These are phyloP conservation scores for Melocanna baccifera DNA, from an alignment of 176 grass and related monocot species.

Conservation along the genomic window DNA sequence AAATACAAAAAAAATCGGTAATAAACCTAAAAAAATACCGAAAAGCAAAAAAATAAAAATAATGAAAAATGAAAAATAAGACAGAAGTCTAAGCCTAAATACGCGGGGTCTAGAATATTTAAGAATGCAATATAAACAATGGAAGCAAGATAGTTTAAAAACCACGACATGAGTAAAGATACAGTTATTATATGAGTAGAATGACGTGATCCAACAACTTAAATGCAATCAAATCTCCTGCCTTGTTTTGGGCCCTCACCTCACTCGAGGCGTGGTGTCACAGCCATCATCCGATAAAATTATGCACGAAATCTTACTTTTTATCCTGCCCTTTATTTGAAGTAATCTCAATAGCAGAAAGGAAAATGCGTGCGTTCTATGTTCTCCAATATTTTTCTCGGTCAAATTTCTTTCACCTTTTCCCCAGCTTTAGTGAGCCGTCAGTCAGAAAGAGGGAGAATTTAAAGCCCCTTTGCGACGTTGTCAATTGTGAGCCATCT, in stretches of 20 bases:
- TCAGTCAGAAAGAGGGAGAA: conserved; percentile 46
- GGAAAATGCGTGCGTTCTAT: neutral
- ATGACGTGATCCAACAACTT: conserved; percentile 13
- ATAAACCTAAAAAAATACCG: too few species aligned
- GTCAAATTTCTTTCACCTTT: conserved; percentile 32
- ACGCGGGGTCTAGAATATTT: too few species aligned
- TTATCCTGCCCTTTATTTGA: conserved; percentile 21
- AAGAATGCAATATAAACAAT: too few species aligned
- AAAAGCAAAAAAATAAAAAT: too few species aligned
- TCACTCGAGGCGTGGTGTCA: neutral
- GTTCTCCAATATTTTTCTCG: neutral
- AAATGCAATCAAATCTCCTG: conserved; percentile 12
- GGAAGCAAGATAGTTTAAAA: neutral
- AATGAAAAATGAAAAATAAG: too few species aligned
- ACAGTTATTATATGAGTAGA: neutral
- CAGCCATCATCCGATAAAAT: neutral
- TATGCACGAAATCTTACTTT: conserved; percentile 29
- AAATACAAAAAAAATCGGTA: too few species aligned
- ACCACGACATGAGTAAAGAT: neutral
- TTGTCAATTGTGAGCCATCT: neutral
- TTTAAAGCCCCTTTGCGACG: neutral
- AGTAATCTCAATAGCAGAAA: conserved; percentile 20
- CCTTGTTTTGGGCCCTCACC: neutral
- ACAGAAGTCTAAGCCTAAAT: too few species aligned
- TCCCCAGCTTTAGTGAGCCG: conserved; percentile 7